These are phyloP conservation scores for Trichoderma asperellum DNA, from an alignment of 2,329 filamentous ascomycete genomes.

Conservation along the genomic window DNA sequence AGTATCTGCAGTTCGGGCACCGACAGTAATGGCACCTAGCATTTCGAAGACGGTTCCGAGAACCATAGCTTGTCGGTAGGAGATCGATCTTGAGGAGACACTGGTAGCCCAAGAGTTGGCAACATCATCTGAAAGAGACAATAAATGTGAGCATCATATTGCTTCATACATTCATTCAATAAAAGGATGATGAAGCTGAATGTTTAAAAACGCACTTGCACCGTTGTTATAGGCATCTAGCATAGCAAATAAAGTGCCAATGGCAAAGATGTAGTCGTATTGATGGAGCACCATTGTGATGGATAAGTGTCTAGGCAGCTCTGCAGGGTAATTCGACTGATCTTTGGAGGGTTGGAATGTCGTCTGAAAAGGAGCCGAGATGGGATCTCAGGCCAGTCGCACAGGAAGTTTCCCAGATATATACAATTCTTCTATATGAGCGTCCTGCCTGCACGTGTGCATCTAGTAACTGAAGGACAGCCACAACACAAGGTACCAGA, in stretches of 20 bases:
- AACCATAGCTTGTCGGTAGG: constrained; percentile 69
- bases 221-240: constrained; percentile 69
- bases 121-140: constrained; percentile 66
- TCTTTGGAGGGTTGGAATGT: background rate
- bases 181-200: background rate
- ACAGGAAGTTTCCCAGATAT: constrained; percentile 8
- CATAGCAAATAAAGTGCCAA: constrained; percentile 76
- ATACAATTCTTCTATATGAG: background rate
- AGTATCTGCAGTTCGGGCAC: constrained; percentile 69
- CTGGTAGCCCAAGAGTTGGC: constrained; percentile 83
- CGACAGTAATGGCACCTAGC: constrained; percentile 66
- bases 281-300: constrained; percentile 60
- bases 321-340: background rate
- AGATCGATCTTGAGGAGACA: constrained; percentile 74
- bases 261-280: constrained; percentile 74
- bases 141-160: background rate
- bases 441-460: background rate
- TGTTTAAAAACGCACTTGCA: constrained; percentile 61
- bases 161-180: background rate
- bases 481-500: background rate
- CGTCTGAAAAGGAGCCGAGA: background rate
- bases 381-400: background rate
- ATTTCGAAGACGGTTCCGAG: constrained; percentile 69
- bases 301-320: background rate
- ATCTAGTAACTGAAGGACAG: background rate